These are phyloP conservation scores for Stereum hirsutum DNA, from an alignment of 1,284 basidiomycete species.

Conservation along the genomic window DNA sequence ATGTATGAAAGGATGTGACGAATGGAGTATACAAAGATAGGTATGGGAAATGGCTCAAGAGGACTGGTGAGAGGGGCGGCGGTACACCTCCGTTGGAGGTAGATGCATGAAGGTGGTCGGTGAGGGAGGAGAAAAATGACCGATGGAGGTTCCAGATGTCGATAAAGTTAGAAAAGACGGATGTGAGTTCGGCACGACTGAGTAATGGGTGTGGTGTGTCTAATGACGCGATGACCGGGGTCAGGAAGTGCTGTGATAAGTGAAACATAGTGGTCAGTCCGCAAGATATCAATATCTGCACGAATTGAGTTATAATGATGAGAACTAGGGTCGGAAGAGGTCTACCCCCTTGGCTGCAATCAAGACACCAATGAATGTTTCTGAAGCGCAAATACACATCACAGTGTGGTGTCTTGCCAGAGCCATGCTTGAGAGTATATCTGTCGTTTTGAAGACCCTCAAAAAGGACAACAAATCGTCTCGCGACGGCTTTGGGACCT, in stretches of 20 bases:
- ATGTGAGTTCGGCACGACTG: constrained; percentile 57
- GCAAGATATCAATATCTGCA: background rate
- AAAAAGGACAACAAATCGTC: too few species aligned
- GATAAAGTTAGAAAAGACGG: constrained; percentile 84
- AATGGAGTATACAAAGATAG: constrained; percentile 73
- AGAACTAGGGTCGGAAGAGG: too few species aligned
- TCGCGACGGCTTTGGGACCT: too few species aligned
- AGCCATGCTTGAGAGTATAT: too few species aligned
- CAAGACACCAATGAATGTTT: too few species aligned
- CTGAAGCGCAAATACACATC: too few species aligned
- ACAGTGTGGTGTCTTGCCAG: background rate
- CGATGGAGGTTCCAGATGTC: constrained; percentile 88
- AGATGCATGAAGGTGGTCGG: constrained; percentile 29
- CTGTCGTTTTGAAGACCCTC: background rate
- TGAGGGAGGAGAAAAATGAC: constrained; percentile 62
- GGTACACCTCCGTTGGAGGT: constrained; percentile 12
- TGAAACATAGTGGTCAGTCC: constrained; percentile 4
- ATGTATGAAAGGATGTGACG: constrained; percentile 64
- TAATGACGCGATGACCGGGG: constrained; percentile 64
- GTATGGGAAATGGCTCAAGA: constrained; percentile 44
- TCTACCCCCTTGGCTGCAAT: too few species aligned
- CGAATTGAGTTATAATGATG: too few species aligned
- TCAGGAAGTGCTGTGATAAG: constrained; percentile 68
- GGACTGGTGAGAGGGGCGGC: constrained; percentile 32
- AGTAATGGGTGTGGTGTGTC: constrained; percentile 60